Evolutionary conservation across 305 asterid species (phyloP).

Genomic region (Striga hermonthica): DNA sequence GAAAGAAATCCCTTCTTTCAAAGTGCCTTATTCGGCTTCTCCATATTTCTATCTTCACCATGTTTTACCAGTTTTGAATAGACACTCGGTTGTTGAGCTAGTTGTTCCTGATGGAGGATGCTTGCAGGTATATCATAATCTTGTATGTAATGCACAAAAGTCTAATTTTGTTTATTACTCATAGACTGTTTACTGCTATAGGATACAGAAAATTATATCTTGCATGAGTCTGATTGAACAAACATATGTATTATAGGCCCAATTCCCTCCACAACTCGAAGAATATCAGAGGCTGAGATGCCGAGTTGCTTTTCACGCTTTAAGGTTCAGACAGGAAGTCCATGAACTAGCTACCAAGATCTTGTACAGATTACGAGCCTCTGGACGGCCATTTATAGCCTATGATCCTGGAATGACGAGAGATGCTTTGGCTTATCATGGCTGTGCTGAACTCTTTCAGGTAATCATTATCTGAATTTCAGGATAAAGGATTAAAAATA

Average conservation of each 20-base stretch:
- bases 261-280: slow-evolving; percentile 73
- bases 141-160: background rate
- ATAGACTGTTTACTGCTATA: too few species aligned
- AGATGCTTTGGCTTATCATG: slow-evolving; percentile 87
- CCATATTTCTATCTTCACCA: slow-evolving; percentile 80
- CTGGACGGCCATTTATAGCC: slow-evolving; percentile 84
- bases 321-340: slow-evolving; percentile 80
- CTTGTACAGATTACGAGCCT: slow-evolving; percentile 68
- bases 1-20: slow-evolving; percentile 91
- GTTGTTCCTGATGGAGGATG: slow-evolving; percentile 90
- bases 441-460: slow-evolving; percentile 99
- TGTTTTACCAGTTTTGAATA: slow-evolving; percentile 79
- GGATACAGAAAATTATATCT: too few species aligned
- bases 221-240: too few species aligned
- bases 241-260: slow-evolving; percentile 43
- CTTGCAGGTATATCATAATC: slow-evolving; percentile 61
- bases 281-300: slow-evolving; percentile 92
- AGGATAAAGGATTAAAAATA: slow-evolving; percentile 5
- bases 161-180: background rate
- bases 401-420: slow-evolving; percentile 98
- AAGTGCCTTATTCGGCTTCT: slow-evolving; percentile 64
- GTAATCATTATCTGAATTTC: slow-evolving; percentile 38
- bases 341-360: slow-evolving; percentile 86
- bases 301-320: slow-evolving; percentile 86
- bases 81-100: slow-evolving; percentile 90